A percentile compares a stretch with the other conserved stretches of the same genome.
Conservation (phyloP, 2,329 filamentous ascomycete species). For the Cercospora sojina region DNA sequence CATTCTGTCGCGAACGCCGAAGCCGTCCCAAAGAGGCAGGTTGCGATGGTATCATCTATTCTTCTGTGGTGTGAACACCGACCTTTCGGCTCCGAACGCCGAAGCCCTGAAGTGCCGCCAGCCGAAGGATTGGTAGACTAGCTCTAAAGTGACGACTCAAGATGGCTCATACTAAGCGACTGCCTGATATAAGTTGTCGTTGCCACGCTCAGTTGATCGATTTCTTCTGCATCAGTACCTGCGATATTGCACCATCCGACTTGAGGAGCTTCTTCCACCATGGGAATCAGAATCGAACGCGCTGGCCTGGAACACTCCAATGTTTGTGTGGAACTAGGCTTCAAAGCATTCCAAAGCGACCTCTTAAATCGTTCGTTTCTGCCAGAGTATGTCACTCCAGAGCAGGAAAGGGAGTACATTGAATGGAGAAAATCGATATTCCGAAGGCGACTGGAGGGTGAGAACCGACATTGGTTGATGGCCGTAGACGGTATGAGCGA, state of each 20-base stretch:
- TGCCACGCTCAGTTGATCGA: not conserved
- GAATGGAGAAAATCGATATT: conserved; percentile 1
- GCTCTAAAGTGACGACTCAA: not conserved
- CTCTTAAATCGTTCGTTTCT: not conserved
- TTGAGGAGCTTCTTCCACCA: not conserved
- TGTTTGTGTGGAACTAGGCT: not conserved
- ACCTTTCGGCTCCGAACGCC: conserved; percentile 5
- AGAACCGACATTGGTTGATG: not conserved
- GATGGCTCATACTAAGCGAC: not conserved
- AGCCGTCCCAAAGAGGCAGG: not conserved
- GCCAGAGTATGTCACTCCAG: not conserved
- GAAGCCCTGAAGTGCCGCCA: not conserved
- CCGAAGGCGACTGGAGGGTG: not conserved
- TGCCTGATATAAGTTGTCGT: not conserved
- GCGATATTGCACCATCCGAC: not conserved
- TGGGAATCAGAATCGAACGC: not conserved
- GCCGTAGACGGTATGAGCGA: not conserved
- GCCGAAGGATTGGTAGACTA: not conserved
- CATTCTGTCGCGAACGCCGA: not conserved
- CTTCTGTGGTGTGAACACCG: not conserved
- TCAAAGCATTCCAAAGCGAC: conserved; percentile 9
- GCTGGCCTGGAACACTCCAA: not conserved
- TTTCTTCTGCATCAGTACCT: not conserved
- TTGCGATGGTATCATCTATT: not conserved
- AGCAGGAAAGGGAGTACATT: not conserved